Base-by-base conservation (phyloP, 768 basidiomycete genomes). In the Mycena belliarum region DNA sequence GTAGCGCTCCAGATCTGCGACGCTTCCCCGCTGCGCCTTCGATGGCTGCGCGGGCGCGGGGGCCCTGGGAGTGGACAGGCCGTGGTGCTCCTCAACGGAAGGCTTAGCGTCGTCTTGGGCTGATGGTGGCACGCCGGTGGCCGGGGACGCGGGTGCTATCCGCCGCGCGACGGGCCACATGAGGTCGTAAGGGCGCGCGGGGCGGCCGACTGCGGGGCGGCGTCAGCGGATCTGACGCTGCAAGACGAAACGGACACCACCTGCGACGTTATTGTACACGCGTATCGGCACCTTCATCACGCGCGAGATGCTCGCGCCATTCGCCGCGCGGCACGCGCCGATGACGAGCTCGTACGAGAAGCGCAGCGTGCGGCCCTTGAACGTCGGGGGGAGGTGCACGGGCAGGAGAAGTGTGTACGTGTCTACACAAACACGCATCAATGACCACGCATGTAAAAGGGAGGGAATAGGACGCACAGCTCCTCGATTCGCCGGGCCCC, bases 341-440 rank as follows among this genome's bases (percentile, higher is more conserved):
- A 98, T 81, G n/a, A 90, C 79, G 14, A 99, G 82, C 62, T 95
- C 88, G 68, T 98, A 98, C 4, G 89, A 88, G 68, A 99, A 95
- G 66, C 79, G 81, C 58, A 98, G 77, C 4, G 88, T 81, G 42
- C 89, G 86, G 3, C 97, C 96, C 44, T 84, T 82, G 74, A 91
- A 97, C 0, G 95, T 93, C 0, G 97, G 97, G 2, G 97, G 97
- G 0, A 98, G 76, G 54, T 84, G 83, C 12, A 83, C 77, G 0
- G 97, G 96, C 1, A 99, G 75, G 1, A 75, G 72, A 14, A 95
- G 73, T 1, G 82, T 82, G 70, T 97, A 98, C 1, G 86, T 87
- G 70, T 91, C 95, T 98, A 7, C 38, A 6, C 29, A 32, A 32
- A 32, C n/a, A n/a, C n/a, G n/a, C n/a, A n/a, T n/a, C n/a, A n/a